phyloP scores from a whole-genome alignment of 2,329 filamentous ascomycete genomes.

The Tolypocladium endophyticum region DNA sequence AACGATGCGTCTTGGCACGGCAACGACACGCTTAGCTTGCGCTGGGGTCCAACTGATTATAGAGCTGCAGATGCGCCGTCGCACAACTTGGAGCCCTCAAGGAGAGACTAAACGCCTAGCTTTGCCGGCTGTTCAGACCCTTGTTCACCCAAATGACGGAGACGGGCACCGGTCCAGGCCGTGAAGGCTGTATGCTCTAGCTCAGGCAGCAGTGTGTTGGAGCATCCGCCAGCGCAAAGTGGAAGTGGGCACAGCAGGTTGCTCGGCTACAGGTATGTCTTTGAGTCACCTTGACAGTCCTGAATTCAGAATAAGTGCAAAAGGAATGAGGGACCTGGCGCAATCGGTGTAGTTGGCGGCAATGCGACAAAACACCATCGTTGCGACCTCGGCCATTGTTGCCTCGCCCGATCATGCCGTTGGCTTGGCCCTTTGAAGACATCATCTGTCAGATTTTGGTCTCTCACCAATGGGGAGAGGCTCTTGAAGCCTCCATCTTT shows the following conservation, averaged over 20 bases:
- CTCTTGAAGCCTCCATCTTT: background rate
- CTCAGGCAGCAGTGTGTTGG: background rate
- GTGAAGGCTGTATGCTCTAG: background rate
- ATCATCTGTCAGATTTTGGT: background rate
- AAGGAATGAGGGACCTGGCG: background rate
- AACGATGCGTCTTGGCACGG: background rate
- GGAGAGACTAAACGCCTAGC: background rate
- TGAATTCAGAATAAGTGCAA: background rate
- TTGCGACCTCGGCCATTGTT: too few relatives aligned
- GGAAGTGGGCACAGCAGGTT: background rate
- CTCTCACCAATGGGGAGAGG: background rate
- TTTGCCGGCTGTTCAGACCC: background rate
- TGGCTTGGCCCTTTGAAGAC: background rate
- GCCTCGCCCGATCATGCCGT: background rate
- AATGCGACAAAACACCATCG: background rate
- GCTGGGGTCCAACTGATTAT: background rate
- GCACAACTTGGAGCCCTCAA: background rate
- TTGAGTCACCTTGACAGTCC: background rate
- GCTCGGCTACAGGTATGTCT: background rate
- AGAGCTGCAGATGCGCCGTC: background rate
- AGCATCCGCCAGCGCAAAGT: background rate
- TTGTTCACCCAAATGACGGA: background rate
- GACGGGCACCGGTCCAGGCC: background rate
- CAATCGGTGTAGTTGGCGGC: background rate
- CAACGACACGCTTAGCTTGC: background rate